Percentiles rank a stretch among this genome's conserved stretches.
Evolutionary conservation across 148 eudicot species (phyloP).

Genomic region (Vaccinium corymbosum): DNA sequence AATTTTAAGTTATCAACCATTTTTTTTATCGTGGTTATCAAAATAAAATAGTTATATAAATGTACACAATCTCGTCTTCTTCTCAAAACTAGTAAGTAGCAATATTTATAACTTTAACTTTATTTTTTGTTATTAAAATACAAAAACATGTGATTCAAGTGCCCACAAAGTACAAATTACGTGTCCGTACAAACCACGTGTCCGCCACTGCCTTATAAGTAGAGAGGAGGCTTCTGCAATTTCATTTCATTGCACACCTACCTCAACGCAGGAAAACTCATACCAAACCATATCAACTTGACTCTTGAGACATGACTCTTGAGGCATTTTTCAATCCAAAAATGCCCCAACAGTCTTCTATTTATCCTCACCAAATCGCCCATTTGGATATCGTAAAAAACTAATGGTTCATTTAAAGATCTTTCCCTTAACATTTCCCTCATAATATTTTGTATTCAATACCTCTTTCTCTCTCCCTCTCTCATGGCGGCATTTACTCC

Average conservation of each 20-base stretch:
- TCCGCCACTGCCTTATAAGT: too few species aligned
- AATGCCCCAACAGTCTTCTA: not conserved
- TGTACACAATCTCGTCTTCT: too few species aligned
- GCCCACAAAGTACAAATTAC: too few species aligned
- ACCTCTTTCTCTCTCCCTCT: not conserved
- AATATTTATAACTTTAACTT: too few species aligned
- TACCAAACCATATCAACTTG: not conserved
- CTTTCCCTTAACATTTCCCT: not conserved
- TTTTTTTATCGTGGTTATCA: too few species aligned
- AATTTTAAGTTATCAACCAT: too few species aligned
- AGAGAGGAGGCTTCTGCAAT: not conserved
- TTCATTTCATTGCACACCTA: not conserved
- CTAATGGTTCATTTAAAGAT: not conserved
- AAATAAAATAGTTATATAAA: too few species aligned
- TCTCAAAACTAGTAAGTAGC: too few species aligned
- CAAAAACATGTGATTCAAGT: too few species aligned
- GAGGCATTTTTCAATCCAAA: not conserved
- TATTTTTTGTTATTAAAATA: too few species aligned
- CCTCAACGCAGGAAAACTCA: not conserved
- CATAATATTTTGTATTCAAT: not conserved
- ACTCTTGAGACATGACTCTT: not conserved
- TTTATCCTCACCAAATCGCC: not conserved
- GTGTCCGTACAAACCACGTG: too few species aligned
- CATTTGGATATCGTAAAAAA: not conserved
- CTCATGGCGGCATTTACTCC: conserved; percentile 14